These are phyloP conservation scores for Beauveria medogensis DNA, from an alignment of 2,329 filamentous ascomycete species.

Conservation along the genomic window DNA sequence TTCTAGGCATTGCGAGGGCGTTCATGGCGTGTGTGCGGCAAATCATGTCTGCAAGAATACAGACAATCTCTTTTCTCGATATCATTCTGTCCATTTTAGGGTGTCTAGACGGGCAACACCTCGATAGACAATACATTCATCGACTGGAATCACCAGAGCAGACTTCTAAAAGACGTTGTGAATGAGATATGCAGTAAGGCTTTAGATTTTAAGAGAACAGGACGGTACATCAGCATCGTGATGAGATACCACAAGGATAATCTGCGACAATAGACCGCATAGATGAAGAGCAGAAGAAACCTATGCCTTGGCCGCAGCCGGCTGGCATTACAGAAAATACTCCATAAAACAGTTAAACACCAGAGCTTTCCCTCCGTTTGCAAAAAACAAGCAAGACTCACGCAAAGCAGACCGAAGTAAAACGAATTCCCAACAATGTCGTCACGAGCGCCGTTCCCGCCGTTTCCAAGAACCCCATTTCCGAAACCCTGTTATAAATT, in stretches of 20 bases:
- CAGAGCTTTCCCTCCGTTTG: neutral
- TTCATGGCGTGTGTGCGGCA: conserved; percentile 1
- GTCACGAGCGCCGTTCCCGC: neutral
- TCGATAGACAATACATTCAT: neutral
- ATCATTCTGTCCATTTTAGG: neutral
- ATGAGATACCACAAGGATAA: neutral
- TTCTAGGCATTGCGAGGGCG: conserved; percentile 12
- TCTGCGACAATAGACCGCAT: neutral
- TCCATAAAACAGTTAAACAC: neutral
- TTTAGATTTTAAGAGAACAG: neutral
- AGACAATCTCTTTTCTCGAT: neutral
- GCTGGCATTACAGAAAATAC: neutral
- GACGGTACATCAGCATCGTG: neutral
- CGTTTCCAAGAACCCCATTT: neutral
- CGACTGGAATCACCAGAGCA: neutral
- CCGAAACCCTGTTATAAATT: neutral
- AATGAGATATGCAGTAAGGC: neutral
- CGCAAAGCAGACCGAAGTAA: neutral
- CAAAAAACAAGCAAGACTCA: neutral
- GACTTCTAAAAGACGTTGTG: neutral
- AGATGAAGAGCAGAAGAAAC: neutral
- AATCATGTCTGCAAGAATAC: neutral
- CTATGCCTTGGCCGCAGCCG: neutral
- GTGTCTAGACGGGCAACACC: neutral
- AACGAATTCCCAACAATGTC: neutral